phyloP scores from a whole-genome alignment of 257 asterid species.

The Henckelia pumila region DNA sequence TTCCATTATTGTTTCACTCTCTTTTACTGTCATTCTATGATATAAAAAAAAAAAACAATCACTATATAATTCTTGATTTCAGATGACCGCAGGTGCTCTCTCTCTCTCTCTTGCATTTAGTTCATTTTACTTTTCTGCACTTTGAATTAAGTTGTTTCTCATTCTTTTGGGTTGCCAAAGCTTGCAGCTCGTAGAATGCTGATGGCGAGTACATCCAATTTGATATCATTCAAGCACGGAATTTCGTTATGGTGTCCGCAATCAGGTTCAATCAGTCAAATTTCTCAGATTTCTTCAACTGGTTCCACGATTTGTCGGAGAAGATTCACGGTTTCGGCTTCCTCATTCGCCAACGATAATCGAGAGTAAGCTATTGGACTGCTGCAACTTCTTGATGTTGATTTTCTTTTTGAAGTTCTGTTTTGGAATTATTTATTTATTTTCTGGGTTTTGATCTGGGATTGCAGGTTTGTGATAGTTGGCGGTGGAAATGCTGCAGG shows the following conservation, averaged over 20 bases:
- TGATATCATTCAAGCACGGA: slow-evolving; percentile 63
- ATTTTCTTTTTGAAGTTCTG: neutral
- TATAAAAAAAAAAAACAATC: neutral
- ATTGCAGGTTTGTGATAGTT: slow-evolving; percentile 72
- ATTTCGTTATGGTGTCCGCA: slow-evolving; percentile 60
- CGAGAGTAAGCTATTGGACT: slow-evolving; percentile 56
- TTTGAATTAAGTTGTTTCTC: slow-evolving; percentile 12
- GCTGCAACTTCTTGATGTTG: neutral
- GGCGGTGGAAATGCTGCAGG: slow-evolving; percentile 99
- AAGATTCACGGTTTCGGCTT: slow-evolving; percentile 55
- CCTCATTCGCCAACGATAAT: slow-evolving; percentile 77
- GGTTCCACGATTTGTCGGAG: slow-evolving; percentile 49
- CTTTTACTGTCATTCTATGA: neutral
- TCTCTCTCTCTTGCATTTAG: slow-evolving; percentile 5
- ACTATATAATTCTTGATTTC: slow-evolving; percentile 11
- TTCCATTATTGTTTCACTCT: neutral
- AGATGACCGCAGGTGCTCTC: slow-evolving; percentile 35
- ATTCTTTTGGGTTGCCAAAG: slow-evolving; percentile 17
- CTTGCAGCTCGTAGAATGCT: slow-evolving; percentile 41
- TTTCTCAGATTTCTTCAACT: slow-evolving; percentile 26
- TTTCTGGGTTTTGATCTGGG: slow-evolving; percentile 1
- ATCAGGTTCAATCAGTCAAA: slow-evolving; percentile 45
- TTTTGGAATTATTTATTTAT: neutral
- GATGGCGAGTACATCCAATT: slow-evolving; percentile 52
- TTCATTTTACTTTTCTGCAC: neutral